Percentiles rank a stretch among this genome's conserved stretches.
Conservation (phyloP, 163 green algal species). For the Volvox carteri region DNA sequence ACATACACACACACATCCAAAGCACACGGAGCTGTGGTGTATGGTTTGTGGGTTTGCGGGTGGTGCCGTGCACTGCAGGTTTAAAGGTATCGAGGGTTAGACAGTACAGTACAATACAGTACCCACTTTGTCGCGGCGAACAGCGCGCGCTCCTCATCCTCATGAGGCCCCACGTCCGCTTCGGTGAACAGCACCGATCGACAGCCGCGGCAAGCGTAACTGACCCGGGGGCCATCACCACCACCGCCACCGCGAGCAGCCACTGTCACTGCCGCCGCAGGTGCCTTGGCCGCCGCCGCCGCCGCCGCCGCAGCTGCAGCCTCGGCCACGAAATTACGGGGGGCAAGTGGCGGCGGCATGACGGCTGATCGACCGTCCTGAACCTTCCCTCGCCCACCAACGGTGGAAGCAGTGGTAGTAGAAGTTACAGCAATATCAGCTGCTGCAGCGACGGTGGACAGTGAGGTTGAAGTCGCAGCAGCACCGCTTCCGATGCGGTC, state of each 20-base stretch:
- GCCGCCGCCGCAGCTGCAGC: slow-evolving; percentile 38
- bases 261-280: too few relatives aligned
- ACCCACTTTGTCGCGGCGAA: slow-evolving; percentile 41
- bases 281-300: slow-evolving; percentile 47
- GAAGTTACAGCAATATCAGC: too few relatives aligned
- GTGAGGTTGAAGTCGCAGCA: background rate
- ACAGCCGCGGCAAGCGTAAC: slow-evolving; percentile 58
- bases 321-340: slow-evolving; percentile 49
- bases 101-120: background rate
- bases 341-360: background rate
- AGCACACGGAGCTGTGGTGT: too few relatives aligned
- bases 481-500: background rate
- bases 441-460: background rate
- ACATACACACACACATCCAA: background rate
- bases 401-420: too few relatives aligned
- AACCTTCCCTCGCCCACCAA: background rate
- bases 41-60: too few relatives aligned
- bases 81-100: background rate
- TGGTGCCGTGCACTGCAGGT: background rate
- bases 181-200: slow-evolving; percentile 57
- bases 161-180: slow-evolving; percentile 33
- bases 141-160: slow-evolving; percentile 18
- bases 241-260: too few relatives aligned
- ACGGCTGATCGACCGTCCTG: too few relatives aligned
- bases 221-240: slow-evolving; percentile 53